Conservation (phyloP, 768 basidiomycete genomes). For the Agrocybe pediades region DNA sequence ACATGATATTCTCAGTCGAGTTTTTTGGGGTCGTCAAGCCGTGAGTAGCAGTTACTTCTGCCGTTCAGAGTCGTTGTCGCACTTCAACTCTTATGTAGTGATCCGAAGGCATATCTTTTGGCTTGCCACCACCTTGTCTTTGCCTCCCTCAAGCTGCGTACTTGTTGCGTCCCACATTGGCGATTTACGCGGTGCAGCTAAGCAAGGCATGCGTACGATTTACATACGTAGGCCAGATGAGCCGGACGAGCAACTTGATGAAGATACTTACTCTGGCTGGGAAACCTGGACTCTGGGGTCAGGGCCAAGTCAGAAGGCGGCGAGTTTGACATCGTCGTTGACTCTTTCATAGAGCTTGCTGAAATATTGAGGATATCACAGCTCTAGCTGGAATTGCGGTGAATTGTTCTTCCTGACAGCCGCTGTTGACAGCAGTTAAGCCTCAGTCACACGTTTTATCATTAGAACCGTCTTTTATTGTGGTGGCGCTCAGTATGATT, state of each 20-base stretch:
- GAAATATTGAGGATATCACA: too few species aligned
- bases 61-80: too few species aligned
- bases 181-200: conserved; percentile 56
- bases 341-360: conserved; percentile 52
- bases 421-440: too few species aligned
- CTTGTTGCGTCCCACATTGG: conserved; percentile 67
- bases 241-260: conserved; percentile 26
- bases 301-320: conserved; percentile 55
- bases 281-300: too few species aligned
- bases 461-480: too few species aligned
- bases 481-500: too few species aligned
- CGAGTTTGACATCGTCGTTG: conserved; percentile 56
- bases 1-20: conserved; percentile 60
- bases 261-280: too few species aligned
- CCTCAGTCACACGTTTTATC: too few species aligned
- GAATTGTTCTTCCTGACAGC: too few species aligned
- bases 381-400: too few species aligned
- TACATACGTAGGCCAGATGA: conserved; percentile 57
- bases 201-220: conserved; percentile 55
- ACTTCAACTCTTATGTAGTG: conserved; percentile 42
- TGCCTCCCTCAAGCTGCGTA: conserved; percentile 51
- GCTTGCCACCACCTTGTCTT: conserved; percentile 49
- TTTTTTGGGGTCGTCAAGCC: conserved; percentile 66
- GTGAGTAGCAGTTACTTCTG: conserved; percentile 31
- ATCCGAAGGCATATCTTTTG: conserved; percentile 51